Percentiles rank a stretch among this genome's conserved stretches.
phyloP scores from a whole-genome alignment of 2,329 filamentous ascomycete species.

The Calonectria pteridis region DNA sequence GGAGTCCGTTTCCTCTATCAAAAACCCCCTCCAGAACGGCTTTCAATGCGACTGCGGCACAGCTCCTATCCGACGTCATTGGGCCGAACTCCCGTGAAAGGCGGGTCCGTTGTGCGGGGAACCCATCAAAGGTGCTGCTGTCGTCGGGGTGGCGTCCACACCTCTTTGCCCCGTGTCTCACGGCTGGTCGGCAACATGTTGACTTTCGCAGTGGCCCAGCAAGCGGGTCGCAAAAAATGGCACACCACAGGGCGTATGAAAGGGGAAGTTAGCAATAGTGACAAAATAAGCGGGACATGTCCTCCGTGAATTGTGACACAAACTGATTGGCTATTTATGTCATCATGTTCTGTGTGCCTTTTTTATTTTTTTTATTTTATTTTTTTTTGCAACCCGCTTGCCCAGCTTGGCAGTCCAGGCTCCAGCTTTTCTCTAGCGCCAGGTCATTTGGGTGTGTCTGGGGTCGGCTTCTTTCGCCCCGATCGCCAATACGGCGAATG shows the following conservation, averaged over 20 bases:
- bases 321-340: no score
- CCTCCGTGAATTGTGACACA: no score
- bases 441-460: background rate
- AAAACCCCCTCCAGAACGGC: background rate
- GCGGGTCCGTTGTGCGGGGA: constrained; percentile 1
- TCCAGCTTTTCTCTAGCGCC: background rate
- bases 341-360: no score
- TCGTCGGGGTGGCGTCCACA: constrained; percentile 1
- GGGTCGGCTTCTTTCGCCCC: background rate
- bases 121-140: background rate
- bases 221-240: no score
- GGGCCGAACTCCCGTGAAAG: background rate
- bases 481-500: constrained; percentile 19
- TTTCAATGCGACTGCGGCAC: background rate
- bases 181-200: constrained; percentile 1
- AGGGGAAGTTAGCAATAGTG: no score
- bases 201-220: background rate
- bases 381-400: no score
- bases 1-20: background rate
- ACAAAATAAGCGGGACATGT: no score
- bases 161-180: background rate
- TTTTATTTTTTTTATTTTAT: no score
- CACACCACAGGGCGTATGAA: no score
- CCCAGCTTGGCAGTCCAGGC: background rate
- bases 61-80: background rate